Base-by-base conservation (phyloP, 805 yeast genomes). In the Kuraishia cidri region DNA sequence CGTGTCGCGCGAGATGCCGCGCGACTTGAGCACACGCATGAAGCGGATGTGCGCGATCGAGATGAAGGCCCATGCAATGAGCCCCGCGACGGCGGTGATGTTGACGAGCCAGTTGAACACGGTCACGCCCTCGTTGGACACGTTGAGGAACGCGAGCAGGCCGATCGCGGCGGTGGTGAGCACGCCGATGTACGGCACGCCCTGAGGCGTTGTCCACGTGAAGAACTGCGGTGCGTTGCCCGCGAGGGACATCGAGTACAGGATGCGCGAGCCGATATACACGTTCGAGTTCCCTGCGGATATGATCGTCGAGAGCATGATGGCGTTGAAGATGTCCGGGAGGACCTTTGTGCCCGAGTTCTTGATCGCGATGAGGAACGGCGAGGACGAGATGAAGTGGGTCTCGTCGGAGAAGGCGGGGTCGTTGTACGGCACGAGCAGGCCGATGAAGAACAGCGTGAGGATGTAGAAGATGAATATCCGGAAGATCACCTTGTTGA, bases 201-300 rank as follows among this genome's bases (percentile, higher is more conserved):
- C 87, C 14, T 51, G 46, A 40, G 56, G 64, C 29, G 72, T 74
- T 25, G 79, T 69, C 26, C 45, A 47, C 8, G 52, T 41, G 44
- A 78, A 72, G 34, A 67, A 42, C 37, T 55, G 62, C 21, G 84
- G 84, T 3, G 83, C 83, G 32, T 68, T 59, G 6, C 64, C 64
- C 32, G 68, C 66, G 42, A 66, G 64, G n/a, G 82, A 76, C 50
- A 81, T 61, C n/a, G 78, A 73, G 47, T 67, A 79, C 32, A 81
- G 52, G 27, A 77, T 63, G 57, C 92, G 64, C 3, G 87, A 79
- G 26, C 85, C 79, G 43, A 77, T 73, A 55, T 80, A 79, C 20
- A 80, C 65, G 48, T 79, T 77, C 10, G 87, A 79, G 59, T 81
- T 81, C 50, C 79, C 90, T 18, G 90, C 87, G n/a, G 88, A 79